Conservation (phyloP, 495 filamentous ascomycete genomes). For the Aspergillus campestris region DNA sequence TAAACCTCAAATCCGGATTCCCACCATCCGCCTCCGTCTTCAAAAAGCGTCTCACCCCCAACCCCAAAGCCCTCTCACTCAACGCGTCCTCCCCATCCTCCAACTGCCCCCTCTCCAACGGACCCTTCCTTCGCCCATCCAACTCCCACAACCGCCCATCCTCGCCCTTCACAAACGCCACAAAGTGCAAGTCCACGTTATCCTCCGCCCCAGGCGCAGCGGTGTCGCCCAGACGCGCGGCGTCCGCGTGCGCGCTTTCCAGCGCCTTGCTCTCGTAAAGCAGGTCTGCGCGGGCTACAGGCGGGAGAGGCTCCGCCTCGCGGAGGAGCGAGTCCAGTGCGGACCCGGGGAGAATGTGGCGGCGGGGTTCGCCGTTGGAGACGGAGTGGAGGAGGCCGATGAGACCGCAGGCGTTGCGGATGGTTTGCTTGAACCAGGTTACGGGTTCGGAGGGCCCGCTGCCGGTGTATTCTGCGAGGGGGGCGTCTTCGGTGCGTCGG, state of each 20-base stretch:
- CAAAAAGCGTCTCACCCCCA: conserved; percentile 54
- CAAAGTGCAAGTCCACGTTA: conserved; percentile 71
- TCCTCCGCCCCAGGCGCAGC: conserved; percentile 58
- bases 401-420: conserved; percentile 77
- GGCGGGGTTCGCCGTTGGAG: conserved; percentile 48
- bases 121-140: conserved; percentile 69
- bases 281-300: conserved; percentile 54
- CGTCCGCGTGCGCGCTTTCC: conserved; percentile 63
- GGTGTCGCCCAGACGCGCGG: conserved; percentile 65
- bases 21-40: conserved; percentile 47
- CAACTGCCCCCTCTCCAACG: conserved; percentile 50
- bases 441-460: conserved; percentile 50
- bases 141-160: conserved; percentile 75
- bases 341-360: conserved; percentile 34
- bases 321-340: conserved; percentile 40
- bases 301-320: conserved; percentile 34
- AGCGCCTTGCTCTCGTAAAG: conserved; percentile 65
- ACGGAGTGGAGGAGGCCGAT: conserved; percentile 75
- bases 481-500: conserved; percentile 55
- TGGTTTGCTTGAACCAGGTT: conserved; percentile 89
- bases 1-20: conserved; percentile 66
- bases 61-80: conserved; percentile 53
- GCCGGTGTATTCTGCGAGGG: conserved; percentile 42
- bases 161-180: conserved; percentile 71
- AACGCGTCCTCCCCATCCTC: conserved; percentile 55